Base-by-base conservation (phyloP, 345 rosid species). In the Gynandropsis gynandra region DNA sequence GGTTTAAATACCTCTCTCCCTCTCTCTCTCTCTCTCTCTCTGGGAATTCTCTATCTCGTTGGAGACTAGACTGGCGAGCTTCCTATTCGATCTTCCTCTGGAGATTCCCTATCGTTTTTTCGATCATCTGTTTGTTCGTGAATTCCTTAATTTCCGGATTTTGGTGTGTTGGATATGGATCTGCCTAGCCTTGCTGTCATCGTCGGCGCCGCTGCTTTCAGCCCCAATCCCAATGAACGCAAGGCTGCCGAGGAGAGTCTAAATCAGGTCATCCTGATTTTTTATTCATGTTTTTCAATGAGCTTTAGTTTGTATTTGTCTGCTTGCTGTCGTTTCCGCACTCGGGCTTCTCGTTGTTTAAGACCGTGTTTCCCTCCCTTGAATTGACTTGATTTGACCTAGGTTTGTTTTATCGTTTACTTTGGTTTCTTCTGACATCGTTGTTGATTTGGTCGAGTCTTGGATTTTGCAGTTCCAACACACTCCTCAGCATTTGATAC, bases 231-330 rank as follows among this genome's bases (percentile, higher is more conserved):
- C 0, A 78, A 80, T 33, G 97, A 93, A 60, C 97, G 95, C 70
- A 83, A 68, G 64, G 95, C 85, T 0, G 99, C 85, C 15, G 97
- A 93, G 71, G 87, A 78, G 6, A 88, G 75, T 48, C 99, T 93
- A 63, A 72, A 74, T 74, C 89, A 93, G 97, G 99, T 87, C 4
- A 12, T 10, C 4, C 34, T 0, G 0, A 42, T 1, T 10, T 4
- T 16, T 34, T 34, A 8, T 10, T 24, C 15, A 40, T 13, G 29
- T 24, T 24, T n/a, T n/a, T n/a, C 4, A 24, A 2, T 24, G 29
- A 24, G 29, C n/a, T n/a, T n/a, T n/a, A 11, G 18, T 43, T 20
- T 7, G 16, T 21, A 58, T n/a, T 47, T 29, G 39, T 0, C n/a
- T 1, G 40, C 46, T 9, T 10, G 12, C 17, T 27, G 31, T 11